A percentile compares a stretch with the other conserved stretches of the same genome.
These are phyloP conservation scores for Gilbertella persicaria DNA, from an alignment of 371 early-diverging fungal genomes.

Conservation along the genomic window DNA sequence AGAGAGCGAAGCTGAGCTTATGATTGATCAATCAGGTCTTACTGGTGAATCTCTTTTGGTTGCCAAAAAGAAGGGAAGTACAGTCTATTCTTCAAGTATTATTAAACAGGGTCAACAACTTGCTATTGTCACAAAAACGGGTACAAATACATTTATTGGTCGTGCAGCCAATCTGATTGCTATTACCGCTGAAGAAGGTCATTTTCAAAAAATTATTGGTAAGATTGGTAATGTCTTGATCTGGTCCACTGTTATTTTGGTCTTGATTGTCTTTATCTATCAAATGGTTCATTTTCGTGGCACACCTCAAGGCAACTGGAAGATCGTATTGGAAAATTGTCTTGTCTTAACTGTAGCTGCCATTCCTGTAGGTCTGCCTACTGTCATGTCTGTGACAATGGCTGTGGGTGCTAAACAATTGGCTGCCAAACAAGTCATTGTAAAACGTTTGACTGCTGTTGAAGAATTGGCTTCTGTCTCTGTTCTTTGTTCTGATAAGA, in stretches of 20 bases:
- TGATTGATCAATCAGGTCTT: conserved; percentile 89
- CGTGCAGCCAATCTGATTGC: conserved; percentile 84
- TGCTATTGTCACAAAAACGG: conserved; percentile 82
- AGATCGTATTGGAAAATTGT: conserved; percentile 60
- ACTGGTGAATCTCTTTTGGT: conserved; percentile 91
- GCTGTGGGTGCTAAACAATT: conserved; percentile 87
- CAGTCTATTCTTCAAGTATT: conserved; percentile 80
- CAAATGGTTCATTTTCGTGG: conserved; percentile 49
- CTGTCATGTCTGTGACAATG: conserved; percentile 94
- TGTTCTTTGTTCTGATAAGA: conserved; percentile 90
- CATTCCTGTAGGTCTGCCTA: conserved; percentile 92
- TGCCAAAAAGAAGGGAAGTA: conserved; percentile 71
- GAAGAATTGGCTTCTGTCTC: conserved; percentile 91
- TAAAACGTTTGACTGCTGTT: conserved; percentile 87
- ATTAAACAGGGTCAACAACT: conserved; percentile 82
- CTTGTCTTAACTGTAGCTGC: conserved; percentile 90
- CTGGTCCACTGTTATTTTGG: conserved; percentile 70
- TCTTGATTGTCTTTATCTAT: conserved; percentile 74
- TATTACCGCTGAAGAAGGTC: conserved; percentile 78
- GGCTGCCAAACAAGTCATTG: conserved; percentile 87
- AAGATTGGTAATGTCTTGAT: conserved; percentile 80
- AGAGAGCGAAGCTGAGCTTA: conserved; percentile 64
- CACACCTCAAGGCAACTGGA: conserved; percentile 36
- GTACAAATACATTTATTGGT: conserved; percentile 84
- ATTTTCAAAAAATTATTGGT: conserved; percentile 83